Conservation (phyloP, 176 grass and related monocot genomes). For the Dactylis glomerata region DNA sequence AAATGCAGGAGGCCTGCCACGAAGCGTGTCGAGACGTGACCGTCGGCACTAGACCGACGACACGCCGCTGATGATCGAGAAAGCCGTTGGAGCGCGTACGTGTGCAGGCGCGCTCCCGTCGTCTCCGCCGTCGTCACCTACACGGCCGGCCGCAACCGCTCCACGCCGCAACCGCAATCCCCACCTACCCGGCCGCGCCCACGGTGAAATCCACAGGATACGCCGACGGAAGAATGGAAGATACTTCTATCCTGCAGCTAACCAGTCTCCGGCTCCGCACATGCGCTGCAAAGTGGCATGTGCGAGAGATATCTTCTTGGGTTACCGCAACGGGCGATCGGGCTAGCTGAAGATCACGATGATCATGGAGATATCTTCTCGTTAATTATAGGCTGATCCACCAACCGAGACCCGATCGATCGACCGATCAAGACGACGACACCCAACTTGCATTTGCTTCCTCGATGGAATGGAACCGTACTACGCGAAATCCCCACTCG, state of each 20-base stretch:
- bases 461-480: not conserved
- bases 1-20: not conserved
- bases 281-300: not conserved
- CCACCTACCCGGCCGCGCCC: not conserved
- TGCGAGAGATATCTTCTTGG: not conserved
- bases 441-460: not conserved
- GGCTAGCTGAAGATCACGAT: not conserved
- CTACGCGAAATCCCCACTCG: slow-evolving; percentile 4
- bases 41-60: not conserved
- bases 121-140: not conserved
- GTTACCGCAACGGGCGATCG: not conserved
- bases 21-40: not conserved
- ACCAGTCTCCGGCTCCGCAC: not conserved
- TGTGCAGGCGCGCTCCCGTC: not conserved
- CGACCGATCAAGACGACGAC: not conserved
- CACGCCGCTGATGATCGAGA: not conserved
- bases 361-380: not conserved
- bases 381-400: not conserved
- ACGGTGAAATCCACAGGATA: not conserved
- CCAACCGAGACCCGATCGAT: not conserved
- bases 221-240: not conserved
- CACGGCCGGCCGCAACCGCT: not conserved
- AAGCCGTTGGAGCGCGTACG: not conserved
- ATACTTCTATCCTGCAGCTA: not conserved
- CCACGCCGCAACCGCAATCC: not conserved